These are phyloP conservation scores for Viola odorata DNA, from an alignment of 345 rosid species.

Conservation along the genomic window DNA sequence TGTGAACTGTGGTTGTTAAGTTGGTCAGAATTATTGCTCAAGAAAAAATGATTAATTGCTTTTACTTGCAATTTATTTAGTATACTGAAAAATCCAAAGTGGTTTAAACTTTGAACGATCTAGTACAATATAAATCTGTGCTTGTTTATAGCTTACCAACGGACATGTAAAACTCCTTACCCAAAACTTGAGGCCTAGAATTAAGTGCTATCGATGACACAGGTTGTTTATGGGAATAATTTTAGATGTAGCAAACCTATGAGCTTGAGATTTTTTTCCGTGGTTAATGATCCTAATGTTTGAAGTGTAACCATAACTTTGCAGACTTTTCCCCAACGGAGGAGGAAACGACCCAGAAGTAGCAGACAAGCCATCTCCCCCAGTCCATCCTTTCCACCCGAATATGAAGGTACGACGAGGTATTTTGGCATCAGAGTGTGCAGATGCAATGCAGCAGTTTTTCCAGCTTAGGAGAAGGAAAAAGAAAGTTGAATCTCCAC, in stretches of 20 bases:
- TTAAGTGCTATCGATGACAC: too few species aligned
- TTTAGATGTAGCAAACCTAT: not conserved
- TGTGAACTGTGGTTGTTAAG: not conserved
- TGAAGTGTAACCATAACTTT: conserved; percentile 4
- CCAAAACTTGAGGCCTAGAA: too few species aligned
- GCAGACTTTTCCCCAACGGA: conserved; percentile 69
- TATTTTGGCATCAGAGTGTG: conserved; percentile 72
- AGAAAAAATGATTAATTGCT: too few species aligned
- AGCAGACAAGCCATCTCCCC: conserved; percentile 65
- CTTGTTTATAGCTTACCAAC: too few species aligned
- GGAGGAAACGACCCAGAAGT: conserved; percentile 32
- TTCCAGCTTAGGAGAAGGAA: conserved; percentile 87
- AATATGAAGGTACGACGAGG: conserved; percentile 79
- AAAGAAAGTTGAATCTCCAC: conserved; percentile 40
- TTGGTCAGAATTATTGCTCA: not conserved
- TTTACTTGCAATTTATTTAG: too few species aligned
- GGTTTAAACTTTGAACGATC: too few species aligned
- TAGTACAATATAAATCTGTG: too few species aligned
- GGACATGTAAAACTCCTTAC: too few species aligned
- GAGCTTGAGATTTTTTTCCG: not conserved
- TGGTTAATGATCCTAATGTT: not conserved
- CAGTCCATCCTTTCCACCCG: conserved; percentile 90
- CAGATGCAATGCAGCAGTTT: conserved; percentile 81
- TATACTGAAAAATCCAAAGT: too few species aligned
- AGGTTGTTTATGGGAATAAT: not conserved